Base-by-base conservation (phyloP, 2,329 filamentous ascomycete genomes). In the Diplodia intermedia region DNA sequence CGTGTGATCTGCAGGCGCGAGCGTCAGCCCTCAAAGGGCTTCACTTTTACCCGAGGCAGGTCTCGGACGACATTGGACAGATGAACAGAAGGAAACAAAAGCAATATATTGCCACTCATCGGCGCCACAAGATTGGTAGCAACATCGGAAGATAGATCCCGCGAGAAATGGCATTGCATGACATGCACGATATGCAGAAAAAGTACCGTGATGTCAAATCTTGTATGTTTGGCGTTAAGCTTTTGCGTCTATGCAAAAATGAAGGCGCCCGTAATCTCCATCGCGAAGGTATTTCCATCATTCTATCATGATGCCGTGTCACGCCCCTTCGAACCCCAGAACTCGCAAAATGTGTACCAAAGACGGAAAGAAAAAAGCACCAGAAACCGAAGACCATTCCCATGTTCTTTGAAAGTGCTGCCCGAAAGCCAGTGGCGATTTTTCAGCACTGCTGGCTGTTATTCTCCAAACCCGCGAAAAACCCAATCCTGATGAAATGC, bases 81-180 rank as follows among this genome's bases (percentile, higher is more conserved):
- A 20, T n/a, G 20, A 47, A 20, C 55, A 43, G 36, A 43, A 38
- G 26, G 14, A 56, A 49, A 29, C 23, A 49, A 49, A 36, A 63
- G 38, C 60, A 36, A 63, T 63, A 63, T 63, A 52, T 63, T 63
- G 60, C 60, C 60, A 63, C 57, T 52, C 7, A 20, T 52, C 47
- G 9, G 36, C 60, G 47, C 60, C 60, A 63, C 60, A n/a, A 15
- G 18, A 31, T 26, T 31, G 60, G 29, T 23, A 52, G 31, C n/a
- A 9, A 52, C 14, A 26, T 12, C 47, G 9, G 29, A 38, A 52
- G 26, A 31, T 2, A 63, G n/a, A 26, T 29, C 3, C 20, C 26
- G n/a, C 9, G 26, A 52, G 18, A 20, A 3, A 12, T 33, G 31
- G 31, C 1, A 5, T 26, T 49, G 36, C 20, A 61, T n/a, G 26